Evolutionary conservation across 768 basidiomycete species (phyloP).

Genomic region (Lactarius sanguifluus): DNA sequence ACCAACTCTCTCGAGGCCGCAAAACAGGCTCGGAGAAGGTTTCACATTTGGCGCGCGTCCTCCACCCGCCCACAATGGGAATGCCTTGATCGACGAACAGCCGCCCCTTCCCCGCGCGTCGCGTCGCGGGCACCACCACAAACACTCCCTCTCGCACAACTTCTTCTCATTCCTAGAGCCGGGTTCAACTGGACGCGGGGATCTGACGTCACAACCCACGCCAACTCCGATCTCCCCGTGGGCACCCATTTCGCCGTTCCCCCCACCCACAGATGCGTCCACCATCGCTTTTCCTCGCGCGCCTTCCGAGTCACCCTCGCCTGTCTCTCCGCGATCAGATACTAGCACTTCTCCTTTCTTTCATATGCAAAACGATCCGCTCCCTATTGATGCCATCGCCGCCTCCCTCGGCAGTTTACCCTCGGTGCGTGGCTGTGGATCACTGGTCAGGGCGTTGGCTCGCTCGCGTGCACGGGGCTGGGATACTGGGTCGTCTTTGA

Average conservation of each 20-base stretch:
- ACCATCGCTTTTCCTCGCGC: constrained; percentile 12
- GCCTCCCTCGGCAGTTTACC: constrained; percentile 48
- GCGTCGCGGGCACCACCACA: constrained; percentile 82
- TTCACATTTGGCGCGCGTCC: constrained; percentile 68
- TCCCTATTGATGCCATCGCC: constrained; percentile 24
- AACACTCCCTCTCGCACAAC: constrained; percentile 91
- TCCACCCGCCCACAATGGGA: constrained; percentile 38
- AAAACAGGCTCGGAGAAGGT: constrained; percentile 47
- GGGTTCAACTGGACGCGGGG: constrained; percentile 39
- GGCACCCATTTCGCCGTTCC: constrained; percentile 53
- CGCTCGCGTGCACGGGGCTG: constrained; percentile 82
- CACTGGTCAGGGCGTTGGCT: constrained; percentile 82
- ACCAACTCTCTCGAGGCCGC: constrained; percentile 40
- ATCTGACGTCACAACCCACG: constrained; percentile 57
- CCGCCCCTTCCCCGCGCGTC: constrained; percentile 37
- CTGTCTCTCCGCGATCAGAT: constrained; percentile 14
- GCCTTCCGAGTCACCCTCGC: constrained; percentile 11
- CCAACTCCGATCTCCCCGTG: constrained; percentile 66
- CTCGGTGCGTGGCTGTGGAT: constrained; percentile 84
- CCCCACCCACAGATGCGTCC: constrained; percentile 24
- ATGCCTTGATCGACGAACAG: constrained; percentile 31
- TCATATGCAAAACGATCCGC: constrained; percentile 16
- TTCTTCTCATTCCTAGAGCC: constrained; percentile 96
- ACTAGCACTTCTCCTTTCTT: constrained; percentile 15
- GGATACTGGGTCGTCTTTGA: constrained; percentile 99